Conservation (phyloP, 371 early-diverging fungal species). For the Apophysomyces variabilis region DNA sequence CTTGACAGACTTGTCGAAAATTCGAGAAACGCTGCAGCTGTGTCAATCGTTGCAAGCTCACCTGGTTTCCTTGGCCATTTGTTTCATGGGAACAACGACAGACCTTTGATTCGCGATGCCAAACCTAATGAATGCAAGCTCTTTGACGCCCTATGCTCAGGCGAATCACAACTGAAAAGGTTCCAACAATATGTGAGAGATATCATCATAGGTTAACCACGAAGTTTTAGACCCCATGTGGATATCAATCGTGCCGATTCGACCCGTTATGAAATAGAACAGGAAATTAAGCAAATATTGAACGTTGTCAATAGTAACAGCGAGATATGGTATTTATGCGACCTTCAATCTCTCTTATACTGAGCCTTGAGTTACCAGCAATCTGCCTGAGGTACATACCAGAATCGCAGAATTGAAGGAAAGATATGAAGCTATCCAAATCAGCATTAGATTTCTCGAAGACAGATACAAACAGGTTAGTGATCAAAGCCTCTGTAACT, state of each 20-base stretch:
- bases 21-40: constrained; percentile 4
- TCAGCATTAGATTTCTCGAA: neutral
- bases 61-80: constrained; percentile 2
- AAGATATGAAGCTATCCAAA: constrained; percentile 3
- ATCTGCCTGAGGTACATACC: neutral
- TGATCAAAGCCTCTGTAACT: neutral
- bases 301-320: constrained; percentile 2
- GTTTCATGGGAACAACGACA: neutral
- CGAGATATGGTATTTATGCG: neutral
- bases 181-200: neutral
- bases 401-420: neutral
- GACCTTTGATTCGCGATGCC: constrained; percentile 5
- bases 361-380: neutral
- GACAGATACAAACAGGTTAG: constrained; percentile 2
- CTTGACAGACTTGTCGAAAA: neutral
- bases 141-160: neutral
- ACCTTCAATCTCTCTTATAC: neutral
- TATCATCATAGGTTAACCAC: neutral
- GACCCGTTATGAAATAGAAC: neutral
- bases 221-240: neutral
- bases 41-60: neutral
- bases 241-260: neutral
- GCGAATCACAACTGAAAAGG: constrained; percentile 5
- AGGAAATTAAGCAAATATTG: neutral
- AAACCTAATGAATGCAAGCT: neutral